These are phyloP conservation scores for Fusarium penzigii DNA, from an alignment of 2,329 filamentous ascomycete species.

Conservation along the genomic window DNA sequence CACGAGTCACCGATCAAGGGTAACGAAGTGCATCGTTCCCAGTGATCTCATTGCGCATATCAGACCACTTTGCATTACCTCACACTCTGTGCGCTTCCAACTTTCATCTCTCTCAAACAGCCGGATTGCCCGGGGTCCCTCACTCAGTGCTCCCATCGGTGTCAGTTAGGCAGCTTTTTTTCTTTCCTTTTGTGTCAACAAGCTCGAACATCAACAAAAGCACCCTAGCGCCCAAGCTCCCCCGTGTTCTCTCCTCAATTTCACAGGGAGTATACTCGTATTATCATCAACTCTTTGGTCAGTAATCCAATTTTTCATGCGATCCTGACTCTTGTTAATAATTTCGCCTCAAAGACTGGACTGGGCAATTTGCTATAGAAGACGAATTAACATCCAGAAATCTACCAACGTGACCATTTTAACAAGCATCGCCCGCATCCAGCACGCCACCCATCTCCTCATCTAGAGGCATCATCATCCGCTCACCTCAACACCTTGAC, in stretches of 20 bases:
- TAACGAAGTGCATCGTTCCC: slow-evolving; percentile 1
- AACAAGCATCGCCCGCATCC: slow-evolving; percentile 7
- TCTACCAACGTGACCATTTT: slow-evolving; percentile 22
- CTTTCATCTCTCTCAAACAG: background rate
- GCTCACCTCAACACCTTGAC: slow-evolving; percentile 29
- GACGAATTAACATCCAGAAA: slow-evolving; percentile 22
- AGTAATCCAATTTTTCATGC: slow-evolving; percentile 11
- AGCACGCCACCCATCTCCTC: slow-evolving; percentile 32
- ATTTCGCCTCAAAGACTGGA: slow-evolving; percentile 1
- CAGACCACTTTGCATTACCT: slow-evolving; percentile 27
- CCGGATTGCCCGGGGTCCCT: slow-evolving; percentile 7
- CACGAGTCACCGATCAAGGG: slow-evolving; percentile 1
- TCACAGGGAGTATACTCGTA: background rate
- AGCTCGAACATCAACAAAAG: background rate
- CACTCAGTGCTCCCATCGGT: background rate
- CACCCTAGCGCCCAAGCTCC: background rate
- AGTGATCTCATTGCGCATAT: slow-evolving; percentile 28
- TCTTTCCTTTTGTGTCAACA: background rate
- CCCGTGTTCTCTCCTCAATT: background rate
- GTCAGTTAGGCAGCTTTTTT: too few relatives aligned
- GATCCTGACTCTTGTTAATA: slow-evolving; percentile 8
- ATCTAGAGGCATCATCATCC: slow-evolving; percentile 26
- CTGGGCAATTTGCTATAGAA: slow-evolving; percentile 7
- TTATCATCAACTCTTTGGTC: background rate
- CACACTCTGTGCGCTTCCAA: slow-evolving; percentile 7